These are phyloP conservation scores for Moniliophthora roreri DNA, from an alignment of 1,284 basidiomycete species.

Conservation along the genomic window DNA sequence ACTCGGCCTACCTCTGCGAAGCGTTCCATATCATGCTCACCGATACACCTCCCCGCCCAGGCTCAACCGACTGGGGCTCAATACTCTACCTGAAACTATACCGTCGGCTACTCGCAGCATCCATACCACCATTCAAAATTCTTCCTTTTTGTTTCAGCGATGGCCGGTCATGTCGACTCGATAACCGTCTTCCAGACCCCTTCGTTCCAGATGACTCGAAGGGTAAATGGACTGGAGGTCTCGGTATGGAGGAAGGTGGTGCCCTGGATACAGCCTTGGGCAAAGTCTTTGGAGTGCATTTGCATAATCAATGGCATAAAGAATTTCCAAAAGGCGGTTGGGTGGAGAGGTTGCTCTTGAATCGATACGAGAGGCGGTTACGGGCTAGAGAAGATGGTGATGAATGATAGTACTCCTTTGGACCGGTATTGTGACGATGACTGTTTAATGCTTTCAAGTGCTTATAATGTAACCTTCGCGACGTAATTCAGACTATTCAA, in stretches of 20 bases:
- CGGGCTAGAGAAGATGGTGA: not conserved
- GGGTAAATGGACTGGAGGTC: slow-evolving; percentile 56
- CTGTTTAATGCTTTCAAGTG: too few relatives aligned
- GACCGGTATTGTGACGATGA: too few relatives aligned
- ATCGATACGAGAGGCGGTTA: slow-evolving; percentile 54
- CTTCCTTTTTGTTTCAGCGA: slow-evolving; percentile 94
- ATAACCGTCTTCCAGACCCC: slow-evolving; percentile 90
- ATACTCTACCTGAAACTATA: slow-evolving; percentile 87
- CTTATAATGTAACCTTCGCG: too few relatives aligned
- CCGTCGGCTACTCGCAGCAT: slow-evolving; percentile 72
- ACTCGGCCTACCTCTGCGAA: slow-evolving; percentile 93
- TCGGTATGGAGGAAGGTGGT: slow-evolving; percentile 59
- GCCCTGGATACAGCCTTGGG: slow-evolving; percentile 66
- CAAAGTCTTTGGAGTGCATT: slow-evolving; percentile 81
- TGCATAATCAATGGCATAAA: slow-evolving; percentile 94
- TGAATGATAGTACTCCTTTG: too few relatives aligned
- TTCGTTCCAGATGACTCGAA: slow-evolving; percentile 64
- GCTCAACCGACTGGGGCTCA: slow-evolving; percentile 91
- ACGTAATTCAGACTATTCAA: too few relatives aligned
- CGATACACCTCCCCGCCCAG: slow-evolving; percentile 69
- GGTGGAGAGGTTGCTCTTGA: slow-evolving; percentile 75
- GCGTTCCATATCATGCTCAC: slow-evolving; percentile 87
- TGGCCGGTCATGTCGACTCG: slow-evolving; percentile 83
- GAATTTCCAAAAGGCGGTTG: slow-evolving; percentile 75
- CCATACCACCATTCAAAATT: slow-evolving; percentile 82